These are phyloP conservation scores for Malbranchea zuffiana DNA, from an alignment of 2,329 filamentous ascomycete species.

Conservation along the genomic window DNA sequence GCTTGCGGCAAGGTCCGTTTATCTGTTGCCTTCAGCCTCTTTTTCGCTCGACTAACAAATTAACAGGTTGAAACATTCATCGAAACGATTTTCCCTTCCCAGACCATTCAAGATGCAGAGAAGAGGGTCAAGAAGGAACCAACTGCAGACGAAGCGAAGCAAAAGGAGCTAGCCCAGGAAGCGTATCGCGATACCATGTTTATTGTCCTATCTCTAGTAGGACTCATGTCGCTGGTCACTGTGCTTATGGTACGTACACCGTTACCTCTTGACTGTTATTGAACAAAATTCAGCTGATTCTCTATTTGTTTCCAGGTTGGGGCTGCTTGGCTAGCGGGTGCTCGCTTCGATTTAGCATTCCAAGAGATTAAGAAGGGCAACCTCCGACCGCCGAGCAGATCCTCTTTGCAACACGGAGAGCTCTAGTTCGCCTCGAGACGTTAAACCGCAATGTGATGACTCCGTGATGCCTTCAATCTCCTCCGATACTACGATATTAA, in stretches of 20 bases:
- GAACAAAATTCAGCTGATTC: no score
- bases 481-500: slow-evolving; percentile 7
- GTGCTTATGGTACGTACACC: slow-evolving; percentile 65
- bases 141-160: slow-evolving; percentile 44
- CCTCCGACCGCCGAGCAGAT: slow-evolving; percentile 32
- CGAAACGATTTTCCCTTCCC: slow-evolving; percentile 79
- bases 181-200: slow-evolving; percentile 39
- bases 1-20: slow-evolving; percentile 67
- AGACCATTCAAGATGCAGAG: slow-evolving; percentile 53
- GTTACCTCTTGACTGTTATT: no score
- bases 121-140: slow-evolving; percentile 40
- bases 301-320: slow-evolving; percentile 62
- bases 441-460: slow-evolving; percentile 12
- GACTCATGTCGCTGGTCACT: slow-evolving; percentile 61
- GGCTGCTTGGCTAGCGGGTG: slow-evolving; percentile 67
- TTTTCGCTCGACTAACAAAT: slow-evolving; percentile 11
- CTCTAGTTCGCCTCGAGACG: slow-evolving; percentile 27
- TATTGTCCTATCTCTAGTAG: slow-evolving; percentile 45
- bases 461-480: slow-evolving; percentile 10
- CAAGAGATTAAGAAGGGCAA: slow-evolving; percentile 44
- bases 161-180: slow-evolving; percentile 39
- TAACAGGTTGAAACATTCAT: slow-evolving; percentile 84
- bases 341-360: slow-evolving; percentile 64
- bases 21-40: background rate
- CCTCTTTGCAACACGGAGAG: slow-evolving; percentile 30